Evolutionary conservation across 2,329 filamentous ascomycete species (phyloP).

Genomic region (Alternaria novae-zelandiae): DNA sequence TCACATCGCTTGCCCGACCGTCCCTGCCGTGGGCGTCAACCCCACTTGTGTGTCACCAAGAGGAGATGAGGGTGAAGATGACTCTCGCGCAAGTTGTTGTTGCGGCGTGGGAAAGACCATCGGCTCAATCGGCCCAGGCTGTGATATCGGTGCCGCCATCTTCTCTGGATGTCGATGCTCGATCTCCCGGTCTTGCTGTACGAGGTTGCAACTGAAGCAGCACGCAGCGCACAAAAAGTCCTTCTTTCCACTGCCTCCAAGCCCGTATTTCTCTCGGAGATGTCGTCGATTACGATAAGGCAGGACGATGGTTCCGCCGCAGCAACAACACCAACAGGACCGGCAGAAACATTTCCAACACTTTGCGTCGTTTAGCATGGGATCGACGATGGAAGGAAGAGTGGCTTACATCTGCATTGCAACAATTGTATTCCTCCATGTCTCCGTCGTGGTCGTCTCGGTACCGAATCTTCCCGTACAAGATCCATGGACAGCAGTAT

Average conservation of each 20-base stretch:
- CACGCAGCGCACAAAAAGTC: neutral
- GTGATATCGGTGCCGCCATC: neutral
- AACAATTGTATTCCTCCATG: neutral
- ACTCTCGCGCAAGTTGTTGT: too few relatives aligned
- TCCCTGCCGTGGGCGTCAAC: neutral
- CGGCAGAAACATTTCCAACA: neutral
- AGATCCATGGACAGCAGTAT: neutral
- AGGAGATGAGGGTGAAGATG: too few relatives aligned
- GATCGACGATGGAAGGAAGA: neutral
- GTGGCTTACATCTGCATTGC: neutral
- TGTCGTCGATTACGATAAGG: too few relatives aligned
- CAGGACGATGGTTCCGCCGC: too few relatives aligned
- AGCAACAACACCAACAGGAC: too few relatives aligned
- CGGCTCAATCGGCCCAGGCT: neutral
- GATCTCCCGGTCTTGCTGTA: neutral
- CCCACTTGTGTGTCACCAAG: too few relatives aligned
- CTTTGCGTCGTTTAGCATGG: neutral
- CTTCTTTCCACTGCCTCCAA: too few relatives aligned
- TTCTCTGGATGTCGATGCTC: neutral
- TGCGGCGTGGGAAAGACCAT: neutral
- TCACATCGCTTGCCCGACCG: neutral
- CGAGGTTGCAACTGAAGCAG: neutral
- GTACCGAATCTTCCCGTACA: neutral
- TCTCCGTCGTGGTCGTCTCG: neutral
- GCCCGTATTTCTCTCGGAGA: too few relatives aligned